phyloP scores from a whole-genome alignment of 768 basidiomycete species.

The Favolaschia claudopus region DNA sequence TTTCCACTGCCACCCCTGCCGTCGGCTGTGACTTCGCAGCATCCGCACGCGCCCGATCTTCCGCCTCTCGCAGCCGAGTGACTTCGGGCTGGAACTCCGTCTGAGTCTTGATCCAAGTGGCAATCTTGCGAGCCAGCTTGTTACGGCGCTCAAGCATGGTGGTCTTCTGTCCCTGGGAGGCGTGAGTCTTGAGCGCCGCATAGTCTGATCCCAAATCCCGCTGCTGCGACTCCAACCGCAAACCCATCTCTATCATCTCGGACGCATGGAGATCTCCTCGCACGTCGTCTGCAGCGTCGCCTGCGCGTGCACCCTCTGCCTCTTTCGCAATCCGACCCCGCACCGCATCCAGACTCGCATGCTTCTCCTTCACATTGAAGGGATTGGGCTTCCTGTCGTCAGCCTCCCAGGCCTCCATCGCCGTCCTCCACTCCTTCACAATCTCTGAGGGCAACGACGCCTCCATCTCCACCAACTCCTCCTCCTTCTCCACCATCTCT shows the following conservation, averaged over 20 bases:
- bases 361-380: not conserved
- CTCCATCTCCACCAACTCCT: not conserved
- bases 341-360: not conserved
- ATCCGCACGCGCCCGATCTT: not conserved
- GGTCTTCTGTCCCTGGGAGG: not conserved
- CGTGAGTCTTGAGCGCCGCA: not conserved
- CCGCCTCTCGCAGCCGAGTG: not conserved
- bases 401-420: not conserved
- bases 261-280: too few relatives aligned
- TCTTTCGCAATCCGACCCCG: not conserved
- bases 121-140: not conserved
- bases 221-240: not conserved
- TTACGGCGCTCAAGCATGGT: not conserved
- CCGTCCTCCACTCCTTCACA: not conserved
- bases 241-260: too few relatives aligned
- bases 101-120: not conserved
- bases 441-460: not conserved
- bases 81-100: too few relatives aligned
- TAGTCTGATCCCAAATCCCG: not conserved
- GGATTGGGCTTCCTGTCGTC: not conserved
- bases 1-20: not conserved
- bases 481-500: not conserved
- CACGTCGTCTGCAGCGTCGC: too few relatives aligned
- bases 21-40: not conserved
- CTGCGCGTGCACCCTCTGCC: not conserved